Evolutionary conservation across 2,329 filamentous ascomycete genomes (phyloP).

Genomic region (Fusarium brachygibbosum): DNA sequence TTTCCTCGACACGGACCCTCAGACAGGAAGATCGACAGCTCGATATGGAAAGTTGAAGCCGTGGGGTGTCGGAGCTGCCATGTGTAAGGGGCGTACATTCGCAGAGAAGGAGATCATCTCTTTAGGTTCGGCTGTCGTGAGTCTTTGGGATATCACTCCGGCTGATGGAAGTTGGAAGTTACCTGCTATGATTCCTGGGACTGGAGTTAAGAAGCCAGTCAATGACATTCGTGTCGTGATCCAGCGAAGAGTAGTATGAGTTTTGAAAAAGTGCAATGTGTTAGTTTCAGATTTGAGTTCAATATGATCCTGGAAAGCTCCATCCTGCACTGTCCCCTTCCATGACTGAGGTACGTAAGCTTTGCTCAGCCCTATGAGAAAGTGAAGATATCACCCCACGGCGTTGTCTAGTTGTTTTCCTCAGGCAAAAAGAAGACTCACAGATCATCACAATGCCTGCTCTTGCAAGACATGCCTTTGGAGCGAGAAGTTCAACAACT

Average conservation of each 20-base stretch:
- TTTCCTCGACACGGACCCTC: constrained; percentile 30
- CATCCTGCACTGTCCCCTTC: not conserved
- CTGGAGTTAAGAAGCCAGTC: constrained; percentile 31
- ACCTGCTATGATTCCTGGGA: constrained; percentile 30
- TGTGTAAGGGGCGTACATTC: constrained; percentile 47
- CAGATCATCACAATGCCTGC: no score
- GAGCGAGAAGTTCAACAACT: no score
- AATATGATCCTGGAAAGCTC: not conserved
- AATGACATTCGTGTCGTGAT: constrained; percentile 38
- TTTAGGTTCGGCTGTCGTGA: constrained; percentile 29
- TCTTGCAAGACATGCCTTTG: no score
- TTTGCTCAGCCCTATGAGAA: not conserved
- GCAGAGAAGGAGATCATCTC: constrained; percentile 45
- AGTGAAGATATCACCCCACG: no score
- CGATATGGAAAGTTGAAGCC: constrained; percentile 43
- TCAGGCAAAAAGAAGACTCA: no score
- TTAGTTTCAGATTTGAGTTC: no score
- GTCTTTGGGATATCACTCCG: constrained; percentile 37
- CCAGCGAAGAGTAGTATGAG: constrained; percentile 16
- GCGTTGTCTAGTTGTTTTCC: no score
- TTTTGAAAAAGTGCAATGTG: not conserved
- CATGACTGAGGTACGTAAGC: not conserved
- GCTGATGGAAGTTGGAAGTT: constrained; percentile 25
- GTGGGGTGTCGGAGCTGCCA: constrained; percentile 40
- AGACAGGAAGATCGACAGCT: constrained; percentile 25